phyloP scores from a whole-genome alignment of 2,329 filamentous ascomycete species.

The Calonectria pteridis region DNA sequence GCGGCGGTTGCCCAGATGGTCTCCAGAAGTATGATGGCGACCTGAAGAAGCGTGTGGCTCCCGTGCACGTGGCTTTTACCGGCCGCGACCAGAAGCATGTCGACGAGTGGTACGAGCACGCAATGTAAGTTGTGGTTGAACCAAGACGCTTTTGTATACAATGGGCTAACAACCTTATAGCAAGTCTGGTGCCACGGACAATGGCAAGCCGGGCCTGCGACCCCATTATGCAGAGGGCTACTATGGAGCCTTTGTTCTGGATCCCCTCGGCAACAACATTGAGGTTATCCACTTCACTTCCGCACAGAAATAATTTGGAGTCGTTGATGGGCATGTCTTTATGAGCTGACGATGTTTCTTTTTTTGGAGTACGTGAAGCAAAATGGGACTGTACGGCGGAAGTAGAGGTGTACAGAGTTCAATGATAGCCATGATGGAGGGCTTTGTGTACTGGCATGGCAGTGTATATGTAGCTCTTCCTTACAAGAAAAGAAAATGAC shows the following conservation, averaged over 20 bases:
- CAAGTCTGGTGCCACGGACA: slow-evolving; percentile 59
- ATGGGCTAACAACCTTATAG: slow-evolving; percentile 33
- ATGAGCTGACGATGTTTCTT: background rate
- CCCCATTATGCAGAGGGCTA: slow-evolving; percentile 59
- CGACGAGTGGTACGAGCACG: slow-evolving; percentile 41
- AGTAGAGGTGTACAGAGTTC: slow-evolving; percentile 3
- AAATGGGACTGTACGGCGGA: background rate
- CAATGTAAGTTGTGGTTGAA: slow-evolving; percentile 37
- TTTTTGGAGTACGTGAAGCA: background rate
- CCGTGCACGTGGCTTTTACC: slow-evolving; percentile 41
- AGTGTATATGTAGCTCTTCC: background rate
- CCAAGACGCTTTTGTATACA: background rate
- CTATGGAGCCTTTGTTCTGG: slow-evolving; percentile 64
- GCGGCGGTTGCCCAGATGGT: slow-evolving; percentile 26
- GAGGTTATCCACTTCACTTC: slow-evolving; percentile 54
- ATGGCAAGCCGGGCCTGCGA: slow-evolving; percentile 61
- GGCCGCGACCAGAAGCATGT: slow-evolving; percentile 33
- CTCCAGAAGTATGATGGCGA: slow-evolving; percentile 42
- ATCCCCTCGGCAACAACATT: slow-evolving; percentile 66
- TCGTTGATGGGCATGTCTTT: background rate
- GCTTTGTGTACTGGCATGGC: background rate
- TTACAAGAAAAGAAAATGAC: background rate
- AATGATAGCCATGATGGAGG: background rate
- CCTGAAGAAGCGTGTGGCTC: slow-evolving; percentile 33
- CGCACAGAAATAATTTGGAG: background rate